Evolutionary conservation across 208 protist species (phyloP), one percentile per base, ranked within the genome.

Genomic region (Leishmania tropica): DNA sequence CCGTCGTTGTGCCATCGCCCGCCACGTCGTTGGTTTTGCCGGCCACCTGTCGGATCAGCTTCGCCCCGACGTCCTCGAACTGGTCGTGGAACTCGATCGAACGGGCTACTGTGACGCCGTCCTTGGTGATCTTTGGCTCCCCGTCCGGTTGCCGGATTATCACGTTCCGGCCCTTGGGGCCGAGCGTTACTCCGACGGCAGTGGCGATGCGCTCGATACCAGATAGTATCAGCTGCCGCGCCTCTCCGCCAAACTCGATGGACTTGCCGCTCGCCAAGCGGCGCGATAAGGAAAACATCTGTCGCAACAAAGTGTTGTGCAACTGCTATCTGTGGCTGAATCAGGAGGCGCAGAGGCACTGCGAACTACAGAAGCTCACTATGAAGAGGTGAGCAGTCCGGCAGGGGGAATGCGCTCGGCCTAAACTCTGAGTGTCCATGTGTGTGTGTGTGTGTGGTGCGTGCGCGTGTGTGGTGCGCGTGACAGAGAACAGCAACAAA

Each of bases 91-190:
- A 99, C 79, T 99, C 99, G 87, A 99, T 99, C 65, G 95, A 93
- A 84, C 99, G 99, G 35, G 99, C 99, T 10, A 99, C 99, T n/a
- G 99, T 99, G n/a, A 99, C 99, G 92, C 99, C 99, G 85, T 99
- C 99, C 92, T 99, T 99, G 51, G 99, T 99, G 88, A 99, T 99
- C 89, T 99, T 99, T 70, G 99, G 99, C 60, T 98, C 86, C 48
- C 99, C 99, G 84, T 98, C 99, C 45, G 90, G 76, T 86, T 99
- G 98, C 48, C 99, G 99, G 72, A 99, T 97, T 40, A 99, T 97
- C 10, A 99, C 99, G 83, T 99, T 99, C 72, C 99, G 91, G 48
- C 99, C 99, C 91, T 99, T 99, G 74, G 99, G 99, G 28, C 99
- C 99, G 3, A 99, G 94, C 45, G 99, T 99, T 21, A 99, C 97